These are phyloP conservation scores for Aspergillus brasiliensis DNA, from an alignment of 2,329 filamentous ascomycete species.

Conservation along the genomic window DNA sequence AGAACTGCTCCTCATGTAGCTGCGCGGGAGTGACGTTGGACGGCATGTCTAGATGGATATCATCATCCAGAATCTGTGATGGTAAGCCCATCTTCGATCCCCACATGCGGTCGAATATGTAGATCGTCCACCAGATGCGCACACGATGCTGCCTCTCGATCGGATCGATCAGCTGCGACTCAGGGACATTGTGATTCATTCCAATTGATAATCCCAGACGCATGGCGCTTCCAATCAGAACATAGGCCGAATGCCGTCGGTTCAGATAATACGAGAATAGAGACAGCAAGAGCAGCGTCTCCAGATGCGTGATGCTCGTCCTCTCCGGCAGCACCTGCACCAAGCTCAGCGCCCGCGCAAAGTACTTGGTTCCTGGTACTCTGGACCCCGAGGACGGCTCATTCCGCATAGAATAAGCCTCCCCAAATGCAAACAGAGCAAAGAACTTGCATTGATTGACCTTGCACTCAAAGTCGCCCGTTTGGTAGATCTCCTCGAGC, in stretches of 20 bases:
- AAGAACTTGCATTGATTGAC: conserved; percentile 50
- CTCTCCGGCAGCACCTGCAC: conserved; percentile 48
- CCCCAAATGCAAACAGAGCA: conserved; percentile 48
- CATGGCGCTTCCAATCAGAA: conserved; percentile 43
- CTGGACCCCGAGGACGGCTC: conserved; percentile 33
- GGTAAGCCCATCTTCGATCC: conserved; percentile 54
- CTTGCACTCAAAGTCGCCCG: conserved; percentile 31
- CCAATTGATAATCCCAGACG: conserved; percentile 47
- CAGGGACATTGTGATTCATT: conserved; percentile 46
- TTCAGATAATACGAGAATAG: conserved; percentile 42
- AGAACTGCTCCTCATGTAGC: conserved; percentile 40
- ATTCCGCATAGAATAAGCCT: conserved; percentile 48
- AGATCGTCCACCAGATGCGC: conserved; percentile 44
- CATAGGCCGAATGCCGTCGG: conserved; percentile 37
- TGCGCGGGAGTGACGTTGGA: conserved; percentile 33
- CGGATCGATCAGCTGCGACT: conserved; percentile 38
- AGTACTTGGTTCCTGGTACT: conserved; percentile 50
- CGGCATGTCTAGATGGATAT: conserved; percentile 47
- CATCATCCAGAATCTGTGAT: conserved; percentile 52
- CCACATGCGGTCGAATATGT: conserved; percentile 50
- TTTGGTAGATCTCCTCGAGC: conserved; percentile 43
- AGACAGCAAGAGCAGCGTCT: conserved; percentile 44
- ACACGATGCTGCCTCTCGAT: conserved; percentile 44
- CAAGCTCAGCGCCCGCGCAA: conserved; percentile 43
- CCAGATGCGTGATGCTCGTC: conserved; percentile 48